Evolutionary conservation across 1,139 yeast genomes (phyloP).

Genomic region (Protomyces macrosporus): DNA sequence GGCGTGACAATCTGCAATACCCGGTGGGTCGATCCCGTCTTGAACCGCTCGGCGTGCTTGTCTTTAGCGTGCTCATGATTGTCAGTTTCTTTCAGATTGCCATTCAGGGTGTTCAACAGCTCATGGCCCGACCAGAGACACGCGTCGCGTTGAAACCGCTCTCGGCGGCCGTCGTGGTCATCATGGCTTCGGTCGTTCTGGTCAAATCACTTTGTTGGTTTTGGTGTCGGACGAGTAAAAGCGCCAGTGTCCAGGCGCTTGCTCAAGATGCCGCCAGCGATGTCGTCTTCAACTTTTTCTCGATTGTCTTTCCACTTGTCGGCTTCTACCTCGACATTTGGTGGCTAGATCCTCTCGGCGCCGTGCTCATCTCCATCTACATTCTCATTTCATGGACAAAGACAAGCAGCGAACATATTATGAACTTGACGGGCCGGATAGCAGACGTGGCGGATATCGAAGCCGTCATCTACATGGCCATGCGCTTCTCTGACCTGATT

Average conservation of each 20-base stretch:
- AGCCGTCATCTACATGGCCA: slow-evolving; percentile 60
- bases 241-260: slow-evolving; percentile 68
- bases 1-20: slow-evolving; percentile 45
- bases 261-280: slow-evolving; percentile 82
- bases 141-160: slow-evolving; percentile 41
- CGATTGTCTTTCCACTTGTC: slow-evolving; percentile 61
- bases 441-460: slow-evolving; percentile 56
- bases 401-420: slow-evolving; percentile 55
- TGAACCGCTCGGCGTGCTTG: slow-evolving; percentile 73
- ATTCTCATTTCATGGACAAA: slow-evolving; percentile 59
- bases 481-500: slow-evolving; percentile 65
- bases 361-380: slow-evolving; percentile 56
- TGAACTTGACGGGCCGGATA: slow-evolving; percentile 67
- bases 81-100: slow-evolving; percentile 70
- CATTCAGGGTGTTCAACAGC: slow-evolving; percentile 49
- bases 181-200: slow-evolving; percentile 60
- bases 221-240: slow-evolving; percentile 59
- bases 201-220: slow-evolving; percentile 58
- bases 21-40: slow-evolving; percentile 70
- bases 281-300: slow-evolving; percentile 60
- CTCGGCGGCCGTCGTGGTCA: slow-evolving; percentile 46
- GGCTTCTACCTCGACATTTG: slow-evolving; percentile 53
- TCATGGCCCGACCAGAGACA: slow-evolving; percentile 32
- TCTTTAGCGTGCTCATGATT: slow-evolving; percentile 65
- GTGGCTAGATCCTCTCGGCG: slow-evolving; percentile 77